phyloP scores from a whole-genome alignment of 129 eudicot genomes.

The Saussurea involucrata region DNA sequence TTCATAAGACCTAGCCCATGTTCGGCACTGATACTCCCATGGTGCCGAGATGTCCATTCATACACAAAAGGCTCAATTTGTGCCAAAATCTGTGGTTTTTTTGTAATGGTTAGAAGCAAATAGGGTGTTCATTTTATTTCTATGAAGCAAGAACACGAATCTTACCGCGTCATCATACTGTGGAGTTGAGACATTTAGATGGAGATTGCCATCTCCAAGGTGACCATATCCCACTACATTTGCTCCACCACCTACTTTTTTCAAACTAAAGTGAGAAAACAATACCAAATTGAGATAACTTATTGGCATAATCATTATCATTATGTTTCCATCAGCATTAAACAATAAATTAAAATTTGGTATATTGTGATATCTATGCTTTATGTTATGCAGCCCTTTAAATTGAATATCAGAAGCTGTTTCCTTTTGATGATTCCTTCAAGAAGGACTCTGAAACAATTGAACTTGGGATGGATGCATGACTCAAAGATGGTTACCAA shows the following conservation, averaged over 20 bases:
- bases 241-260: constrained; percentile 51
- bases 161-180: constrained; percentile 72
- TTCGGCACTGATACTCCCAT: constrained; percentile 99
- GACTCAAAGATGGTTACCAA: constrained; percentile 41
- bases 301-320: neutral
- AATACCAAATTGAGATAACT: neutral
- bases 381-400: neutral
- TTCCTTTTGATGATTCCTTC: neutral
- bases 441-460: neutral
- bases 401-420: neutral
- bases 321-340: neutral
- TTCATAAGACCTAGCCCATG: constrained; percentile 95
- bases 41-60: constrained; percentile 94
- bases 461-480: neutral
- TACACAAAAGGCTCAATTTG: constrained; percentile 95
- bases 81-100: constrained; percentile 57
- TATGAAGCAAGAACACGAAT: constrained; percentile 17
- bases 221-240: constrained; percentile 96
- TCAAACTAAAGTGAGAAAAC: neutral
- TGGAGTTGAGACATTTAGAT: constrained; percentile 75
- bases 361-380: neutral
- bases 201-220: constrained; percentile 98
- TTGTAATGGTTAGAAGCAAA: neutral
- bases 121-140: neutral
- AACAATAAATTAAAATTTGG: neutral